phyloP scores from a whole-genome alignment of 2,329 filamentous ascomycete species.

The Endocalyx cinctus region DNA sequence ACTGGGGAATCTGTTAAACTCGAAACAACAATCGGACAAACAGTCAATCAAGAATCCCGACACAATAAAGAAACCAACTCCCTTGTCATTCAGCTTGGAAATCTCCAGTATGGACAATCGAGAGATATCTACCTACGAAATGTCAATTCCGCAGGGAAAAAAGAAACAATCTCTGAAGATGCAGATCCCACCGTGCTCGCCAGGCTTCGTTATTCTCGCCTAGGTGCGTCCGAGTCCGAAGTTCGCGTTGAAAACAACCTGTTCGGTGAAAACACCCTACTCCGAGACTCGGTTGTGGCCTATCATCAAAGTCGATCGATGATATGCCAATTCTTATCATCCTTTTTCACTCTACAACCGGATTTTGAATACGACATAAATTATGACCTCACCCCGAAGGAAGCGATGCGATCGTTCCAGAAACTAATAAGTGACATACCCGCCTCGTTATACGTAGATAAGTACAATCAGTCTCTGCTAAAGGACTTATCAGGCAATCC shows the following conservation, averaged over 20 bases:
- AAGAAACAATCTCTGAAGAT: not conserved
- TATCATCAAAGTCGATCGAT: conserved; percentile 49
- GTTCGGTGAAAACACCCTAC: conserved; percentile 12
- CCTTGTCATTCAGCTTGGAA: conserved; percentile 42
- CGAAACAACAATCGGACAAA: conserved; percentile 33
- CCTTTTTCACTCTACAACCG: conserved; percentile 34
- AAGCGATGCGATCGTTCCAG: conserved; percentile 21
- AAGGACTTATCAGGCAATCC: conserved; percentile 41
- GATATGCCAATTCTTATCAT: conserved; percentile 46
- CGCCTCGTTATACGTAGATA: conserved; percentile 29
- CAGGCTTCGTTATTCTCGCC: conserved; percentile 29
- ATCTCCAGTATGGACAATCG: conserved; percentile 57
- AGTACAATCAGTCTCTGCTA: conserved; percentile 41
- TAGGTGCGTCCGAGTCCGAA: conserved; percentile 5
- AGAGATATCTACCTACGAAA: conserved; percentile 48
- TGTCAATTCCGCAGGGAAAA: conserved; percentile 8
- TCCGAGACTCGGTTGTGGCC: conserved; percentile 33
- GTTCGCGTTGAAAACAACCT: conserved; percentile 11
- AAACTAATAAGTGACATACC: conserved; percentile 29
- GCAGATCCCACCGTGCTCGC: conserved; percentile 27
- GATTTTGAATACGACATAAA: conserved; percentile 31
- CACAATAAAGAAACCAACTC: conserved; percentile 13
- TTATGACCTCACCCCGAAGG: conserved; percentile 7
- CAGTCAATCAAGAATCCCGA: conserved; percentile 30
- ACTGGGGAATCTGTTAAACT: conserved; percentile 34